Percentiles rank a stretch among this genome's conserved stretches.
Evolutionary conservation across 2,329 filamentous ascomycete species (phyloP).

Genomic region (Zalaria obscura): DNA sequence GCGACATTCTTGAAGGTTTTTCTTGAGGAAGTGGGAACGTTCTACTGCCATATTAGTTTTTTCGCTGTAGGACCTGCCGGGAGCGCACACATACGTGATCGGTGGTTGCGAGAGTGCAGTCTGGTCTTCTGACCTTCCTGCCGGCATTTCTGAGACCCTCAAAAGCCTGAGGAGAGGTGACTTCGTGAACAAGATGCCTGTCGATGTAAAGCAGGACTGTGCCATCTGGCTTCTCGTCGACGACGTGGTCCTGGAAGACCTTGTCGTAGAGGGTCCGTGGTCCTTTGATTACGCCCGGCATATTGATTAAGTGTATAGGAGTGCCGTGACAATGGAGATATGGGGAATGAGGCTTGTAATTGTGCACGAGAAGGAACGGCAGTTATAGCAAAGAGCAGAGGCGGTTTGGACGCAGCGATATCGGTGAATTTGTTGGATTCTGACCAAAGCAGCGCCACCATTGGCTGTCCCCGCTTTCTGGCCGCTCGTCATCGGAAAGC

Average conservation of each 20-base stretch:
- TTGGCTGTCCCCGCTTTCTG: too few relatives aligned
- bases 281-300: slow-evolving; percentile 18
- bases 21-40: slow-evolving; percentile 80
- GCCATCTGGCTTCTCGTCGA: slow-evolving; percentile 89
- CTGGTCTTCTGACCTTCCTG: slow-evolving; percentile 77
- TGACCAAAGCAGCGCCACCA: too few relatives aligned
- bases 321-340: too few relatives aligned
- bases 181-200: slow-evolving; percentile 93
- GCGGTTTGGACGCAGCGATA: too few relatives aligned
- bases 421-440: too few relatives aligned
- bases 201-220: slow-evolving; percentile 90
- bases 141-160: slow-evolving; percentile 85
- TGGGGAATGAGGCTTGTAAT: too few relatives aligned
- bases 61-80: too few relatives aligned
- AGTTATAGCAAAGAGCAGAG: too few relatives aligned
- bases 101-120: slow-evolving; percentile 91
- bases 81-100: slow-evolving; percentile 53
- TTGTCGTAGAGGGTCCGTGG: slow-evolving; percentile 83
- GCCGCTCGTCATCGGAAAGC: too few relatives aligned
- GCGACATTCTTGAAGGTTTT: slow-evolving; percentile 90
- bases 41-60: slow-evolving; percentile 23
- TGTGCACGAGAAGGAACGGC: too few relatives aligned
- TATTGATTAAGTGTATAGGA: slow-evolving; percentile 3
- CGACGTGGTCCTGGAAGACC: slow-evolving; percentile 86
- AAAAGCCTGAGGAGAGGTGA: slow-evolving; percentile 97